Percentiles rank a stretch among this genome's conserved stretches.
Conservation (phyloP, 768 basidiomycete species). For the Polyporus arcularius region DNA sequence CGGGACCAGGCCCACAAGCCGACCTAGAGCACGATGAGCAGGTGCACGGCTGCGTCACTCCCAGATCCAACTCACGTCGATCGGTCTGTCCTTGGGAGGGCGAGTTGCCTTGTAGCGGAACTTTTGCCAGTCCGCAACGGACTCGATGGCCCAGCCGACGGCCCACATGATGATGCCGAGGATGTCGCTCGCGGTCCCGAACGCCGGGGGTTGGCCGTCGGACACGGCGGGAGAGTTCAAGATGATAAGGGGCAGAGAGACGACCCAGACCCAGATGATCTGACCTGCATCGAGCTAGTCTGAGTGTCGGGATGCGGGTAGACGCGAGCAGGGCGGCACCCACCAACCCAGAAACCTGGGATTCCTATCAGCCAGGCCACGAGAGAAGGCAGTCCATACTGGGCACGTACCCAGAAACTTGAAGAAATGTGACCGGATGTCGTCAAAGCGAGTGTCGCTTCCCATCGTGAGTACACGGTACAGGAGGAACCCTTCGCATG, state of each 20-base stretch:
- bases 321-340: slow-evolving; percentile 4
- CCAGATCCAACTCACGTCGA: slow-evolving; percentile 35
- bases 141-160: slow-evolving; percentile 59
- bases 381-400: not conserved
- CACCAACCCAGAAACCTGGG: slow-evolving; percentile 58
- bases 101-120: slow-evolving; percentile 54
- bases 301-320: not conserved
- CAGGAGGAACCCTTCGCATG: slow-evolving; percentile 54
- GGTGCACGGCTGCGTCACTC: too few species aligned
- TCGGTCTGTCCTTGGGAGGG: slow-evolving; percentile 51
- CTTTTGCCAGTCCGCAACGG: slow-evolving; percentile 61
- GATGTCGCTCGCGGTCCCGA: slow-evolving; percentile 65
- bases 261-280: slow-evolving; percentile 66
- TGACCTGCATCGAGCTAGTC: slow-evolving; percentile 38
- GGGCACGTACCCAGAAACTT: slow-evolving; percentile 52
- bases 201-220: slow-evolving; percentile 52
- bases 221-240: slow-evolving; percentile 70
- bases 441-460: slow-evolving; percentile 66
- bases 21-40: slow-evolving; percentile 28
- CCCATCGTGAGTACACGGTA: slow-evolving; percentile 72
- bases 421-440: slow-evolving; percentile 64
- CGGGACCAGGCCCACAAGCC: slow-evolving; percentile 61
- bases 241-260: slow-evolving; percentile 63
- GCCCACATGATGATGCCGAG: slow-evolving; percentile 63
- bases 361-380: not conserved